A percentile compares a stretch with the other conserved stretches of the same genome.
Evolutionary conservation across 345 rosid genomes (phyloP).

Genomic region (Nasturtium officinale): DNA sequence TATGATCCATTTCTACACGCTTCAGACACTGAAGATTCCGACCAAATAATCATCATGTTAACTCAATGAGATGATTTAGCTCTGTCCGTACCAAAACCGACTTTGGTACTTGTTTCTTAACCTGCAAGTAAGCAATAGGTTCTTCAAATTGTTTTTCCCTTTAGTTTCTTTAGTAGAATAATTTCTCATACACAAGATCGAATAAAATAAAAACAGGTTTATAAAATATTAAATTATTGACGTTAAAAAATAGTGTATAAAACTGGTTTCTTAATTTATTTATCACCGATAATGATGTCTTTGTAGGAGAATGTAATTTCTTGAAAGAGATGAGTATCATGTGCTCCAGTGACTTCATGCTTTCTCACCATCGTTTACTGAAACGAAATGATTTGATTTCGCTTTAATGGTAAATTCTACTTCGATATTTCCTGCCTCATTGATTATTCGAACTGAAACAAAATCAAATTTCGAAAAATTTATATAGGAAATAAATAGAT

Average conservation of each 20-base stretch:
- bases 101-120: not conserved
- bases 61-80: not conserved
- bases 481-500: not conserved
- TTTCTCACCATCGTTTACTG: constrained; percentile 17
- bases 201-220: not conserved
- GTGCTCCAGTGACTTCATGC: constrained; percentile 15
- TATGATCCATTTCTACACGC: not conserved
- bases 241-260: not conserved
- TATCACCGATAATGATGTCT: constrained; percentile 21
- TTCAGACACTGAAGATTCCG: not conserved
- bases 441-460: not conserved
- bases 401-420: constrained; percentile 5
- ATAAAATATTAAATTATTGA: not conserved
- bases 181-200: not conserved
- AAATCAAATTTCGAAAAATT: not conserved
- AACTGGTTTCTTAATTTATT: not conserved
- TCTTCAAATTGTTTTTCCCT: not conserved
- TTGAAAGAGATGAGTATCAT: not conserved
- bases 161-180: not conserved
- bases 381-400: constrained; percentile 4
- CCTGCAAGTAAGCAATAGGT: not conserved
- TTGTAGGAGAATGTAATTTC: not conserved
- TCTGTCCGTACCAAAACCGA: not conserved
- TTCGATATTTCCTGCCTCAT: not conserved
- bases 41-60: not conserved